These are phyloP conservation scores for Irpex sp. DNA, from an alignment of 1,284 basidiomycete species.

Conservation along the genomic window DNA sequence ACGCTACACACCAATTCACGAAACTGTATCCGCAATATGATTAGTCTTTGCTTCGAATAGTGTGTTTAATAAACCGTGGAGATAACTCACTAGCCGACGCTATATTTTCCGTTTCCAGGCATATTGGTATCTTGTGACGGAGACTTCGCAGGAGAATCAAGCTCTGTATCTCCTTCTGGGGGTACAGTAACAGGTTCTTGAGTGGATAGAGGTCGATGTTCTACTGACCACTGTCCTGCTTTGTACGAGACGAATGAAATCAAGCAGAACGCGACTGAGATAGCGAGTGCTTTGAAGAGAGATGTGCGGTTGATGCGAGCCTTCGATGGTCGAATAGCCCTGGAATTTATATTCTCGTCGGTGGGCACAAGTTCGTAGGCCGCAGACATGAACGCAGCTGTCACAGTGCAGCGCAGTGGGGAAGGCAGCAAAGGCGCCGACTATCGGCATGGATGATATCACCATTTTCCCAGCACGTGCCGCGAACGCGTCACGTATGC, in stretches of 20 bases:
- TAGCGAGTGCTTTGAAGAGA: constrained; percentile 21
- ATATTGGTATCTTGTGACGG: constrained; percentile 23
- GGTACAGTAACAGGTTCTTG: constrained; percentile 8
- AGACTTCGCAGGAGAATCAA: constrained; percentile 11
- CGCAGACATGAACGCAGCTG: constrained; percentile 14
- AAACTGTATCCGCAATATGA: constrained; percentile 43
- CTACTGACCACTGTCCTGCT: constrained; percentile 40
- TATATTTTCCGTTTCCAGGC: constrained; percentile 52
- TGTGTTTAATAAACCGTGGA: constrained; percentile 5
- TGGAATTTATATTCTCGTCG: constrained; percentile 15
- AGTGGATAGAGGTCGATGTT: constrained; percentile 13
- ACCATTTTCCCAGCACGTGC: neutral
- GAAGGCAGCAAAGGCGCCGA: neutral
- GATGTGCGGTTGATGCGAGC: constrained; percentile 12
- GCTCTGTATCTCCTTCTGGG: constrained; percentile 12
- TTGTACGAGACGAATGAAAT: constrained; percentile 41
- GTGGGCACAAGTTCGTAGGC: constrained; percentile 28
- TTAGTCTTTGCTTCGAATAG: constrained; percentile 8
- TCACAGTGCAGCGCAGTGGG: neutral
- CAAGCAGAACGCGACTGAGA: constrained; percentile 32
- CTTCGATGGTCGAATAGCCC: constrained; percentile 10
- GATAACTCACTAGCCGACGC: constrained; percentile 71
- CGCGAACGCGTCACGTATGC: neutral
- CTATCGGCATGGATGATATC: neutral
- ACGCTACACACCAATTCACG: constrained; percentile 60